Evolutionary conservation across 306 rosid genomes (phyloP).

Genomic region (Prosopis cineraria): DNA sequence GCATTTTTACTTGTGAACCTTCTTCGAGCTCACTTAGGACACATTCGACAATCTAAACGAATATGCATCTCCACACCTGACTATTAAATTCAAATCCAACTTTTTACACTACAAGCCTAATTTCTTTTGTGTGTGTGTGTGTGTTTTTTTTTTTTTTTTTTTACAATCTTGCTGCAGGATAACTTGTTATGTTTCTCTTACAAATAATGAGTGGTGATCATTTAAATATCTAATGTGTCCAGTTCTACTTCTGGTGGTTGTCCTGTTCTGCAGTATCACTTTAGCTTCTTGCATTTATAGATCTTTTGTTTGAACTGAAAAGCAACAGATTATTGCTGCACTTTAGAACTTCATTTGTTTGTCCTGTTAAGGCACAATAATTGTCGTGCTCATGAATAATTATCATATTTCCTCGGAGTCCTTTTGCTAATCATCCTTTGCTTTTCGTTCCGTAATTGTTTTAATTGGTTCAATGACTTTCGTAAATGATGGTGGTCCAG

Average conservation of each 20-base stretch:
- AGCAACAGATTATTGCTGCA: not conserved
- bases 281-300: not conserved
- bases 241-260: not conserved
- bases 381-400: not conserved
- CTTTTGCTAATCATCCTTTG: not conserved
- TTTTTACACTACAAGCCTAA: not conserved
- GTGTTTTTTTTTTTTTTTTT: too few relatives aligned
- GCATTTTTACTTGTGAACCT: not conserved
- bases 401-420: not conserved
- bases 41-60: not conserved
- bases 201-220: not conserved
- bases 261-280: not conserved
- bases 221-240: not conserved
- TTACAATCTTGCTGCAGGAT: not conserved
- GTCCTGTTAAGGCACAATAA: not conserved
- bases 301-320: not conserved
- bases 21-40: not conserved
- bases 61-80: not conserved
- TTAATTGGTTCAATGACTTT: constrained; percentile 53
- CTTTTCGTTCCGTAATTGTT: not conserved
- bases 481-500: constrained; percentile 62
- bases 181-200: not conserved
- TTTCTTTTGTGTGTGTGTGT: not conserved
- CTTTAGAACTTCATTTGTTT: not conserved
- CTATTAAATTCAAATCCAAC: not conserved